Evolutionary conservation across 352 stramenopile species (phyloP).

Genomic region (Elongisporangium anandrum): DNA sequence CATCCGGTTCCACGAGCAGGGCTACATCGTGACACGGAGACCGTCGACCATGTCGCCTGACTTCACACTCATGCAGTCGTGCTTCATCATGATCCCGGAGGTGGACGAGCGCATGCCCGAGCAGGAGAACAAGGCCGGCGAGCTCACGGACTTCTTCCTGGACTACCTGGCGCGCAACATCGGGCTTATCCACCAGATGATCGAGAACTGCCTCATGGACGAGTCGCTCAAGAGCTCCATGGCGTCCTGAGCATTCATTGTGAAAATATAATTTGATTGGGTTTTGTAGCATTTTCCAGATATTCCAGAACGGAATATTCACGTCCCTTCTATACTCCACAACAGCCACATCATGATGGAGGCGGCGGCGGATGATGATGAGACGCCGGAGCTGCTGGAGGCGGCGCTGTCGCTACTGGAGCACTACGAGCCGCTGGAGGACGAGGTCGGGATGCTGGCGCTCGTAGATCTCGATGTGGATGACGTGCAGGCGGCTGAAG

Average conservation of each 20-base stretch:
- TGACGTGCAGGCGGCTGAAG: too few relatives aligned
- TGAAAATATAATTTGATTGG: background rate
- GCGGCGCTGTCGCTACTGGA: background rate
- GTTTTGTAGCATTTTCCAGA: too few relatives aligned
- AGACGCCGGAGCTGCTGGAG: too few relatives aligned
- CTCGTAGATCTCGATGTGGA: background rate
- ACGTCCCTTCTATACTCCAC: background rate
- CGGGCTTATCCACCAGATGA: conserved; percentile 40
- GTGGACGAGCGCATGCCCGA: conserved; percentile 8
- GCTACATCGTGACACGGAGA: conserved; percentile 49
- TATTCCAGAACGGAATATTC: background rate
- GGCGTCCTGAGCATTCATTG: background rate
- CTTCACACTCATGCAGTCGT: conserved; percentile 44
- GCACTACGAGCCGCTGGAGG: background rate
- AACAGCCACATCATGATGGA: too few relatives aligned
- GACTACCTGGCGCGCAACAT: conserved; percentile 29
- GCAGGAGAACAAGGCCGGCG: conserved; percentile 7
- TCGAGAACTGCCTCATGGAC: conserved; percentile 42
- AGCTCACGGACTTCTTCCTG: conserved; percentile 36
- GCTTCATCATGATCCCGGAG: conserved; percentile 50
- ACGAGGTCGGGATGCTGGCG: background rate
- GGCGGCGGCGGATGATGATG: too few relatives aligned
- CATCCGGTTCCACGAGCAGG: conserved; percentile 58
- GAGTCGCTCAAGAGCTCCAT: conserved; percentile 13
- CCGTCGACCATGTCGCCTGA: conserved; percentile 22